Evolutionary conservation across 306 rosid genomes (phyloP).

Genomic region (Clitoria ternatea): DNA sequence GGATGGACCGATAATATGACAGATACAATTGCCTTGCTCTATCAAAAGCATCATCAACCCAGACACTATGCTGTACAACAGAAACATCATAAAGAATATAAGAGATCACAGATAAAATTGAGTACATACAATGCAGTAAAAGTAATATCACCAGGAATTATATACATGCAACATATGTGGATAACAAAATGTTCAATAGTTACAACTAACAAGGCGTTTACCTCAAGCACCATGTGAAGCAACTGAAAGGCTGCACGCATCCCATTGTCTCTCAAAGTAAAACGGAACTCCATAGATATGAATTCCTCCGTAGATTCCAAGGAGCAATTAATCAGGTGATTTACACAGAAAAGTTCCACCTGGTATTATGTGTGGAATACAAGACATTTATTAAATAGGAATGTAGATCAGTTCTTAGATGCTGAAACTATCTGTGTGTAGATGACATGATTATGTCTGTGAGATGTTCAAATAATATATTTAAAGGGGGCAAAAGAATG

Average conservation of each 20-base stretch:
- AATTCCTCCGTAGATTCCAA: conserved; percentile 98
- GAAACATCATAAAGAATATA: conserved; percentile 24
- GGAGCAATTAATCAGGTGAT: conserved; percentile 94
- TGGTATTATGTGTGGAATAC: conserved; percentile 29
- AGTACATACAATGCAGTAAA: neutral
- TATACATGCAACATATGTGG: neutral
- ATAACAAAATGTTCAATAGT: neutral
- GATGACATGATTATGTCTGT: neutral
- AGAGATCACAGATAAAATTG: conserved; percentile 9
- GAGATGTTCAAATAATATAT: conserved; percentile 16
- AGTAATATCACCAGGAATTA: neutral
- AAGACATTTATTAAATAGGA: conserved; percentile 20
- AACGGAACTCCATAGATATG: conserved; percentile 97
- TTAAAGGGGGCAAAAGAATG: neutral
- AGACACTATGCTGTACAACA: conserved; percentile 89
- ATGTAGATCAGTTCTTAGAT: conserved; percentile 7
- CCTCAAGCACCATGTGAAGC: conserved; percentile 99
- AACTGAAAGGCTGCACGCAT: conserved; percentile 99
- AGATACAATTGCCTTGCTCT: conserved; percentile 91
- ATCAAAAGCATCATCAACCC: conserved; percentile 98
- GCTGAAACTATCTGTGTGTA: neutral
- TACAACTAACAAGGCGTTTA: conserved; percentile 27
- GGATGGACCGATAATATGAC: conserved; percentile 94
- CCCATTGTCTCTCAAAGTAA: conserved; percentile 90
- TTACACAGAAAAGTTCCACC: conserved; percentile 99